Evolutionary conservation across 2,329 filamentous ascomycete species (phyloP).

Genomic region (Aurifilum marmelostoma): DNA sequence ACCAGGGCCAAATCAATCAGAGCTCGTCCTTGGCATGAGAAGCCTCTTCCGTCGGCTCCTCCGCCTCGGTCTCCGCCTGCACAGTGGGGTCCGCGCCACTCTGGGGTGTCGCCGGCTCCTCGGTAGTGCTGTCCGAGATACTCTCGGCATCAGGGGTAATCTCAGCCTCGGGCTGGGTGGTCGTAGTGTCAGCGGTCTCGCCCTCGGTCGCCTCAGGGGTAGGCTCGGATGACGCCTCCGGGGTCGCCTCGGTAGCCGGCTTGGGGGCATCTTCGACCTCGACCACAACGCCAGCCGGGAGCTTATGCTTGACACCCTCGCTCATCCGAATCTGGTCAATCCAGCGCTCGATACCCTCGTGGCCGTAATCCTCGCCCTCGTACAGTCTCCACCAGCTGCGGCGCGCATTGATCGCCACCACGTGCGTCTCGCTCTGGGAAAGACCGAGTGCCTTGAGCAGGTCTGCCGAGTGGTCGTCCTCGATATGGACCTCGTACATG

Average conservation of each 20-base stretch:
- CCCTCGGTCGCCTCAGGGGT: slow-evolving; percentile 33
- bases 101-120: slow-evolving; percentile 34
- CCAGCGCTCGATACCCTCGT: slow-evolving; percentile 75
- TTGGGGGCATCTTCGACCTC: slow-evolving; percentile 41
- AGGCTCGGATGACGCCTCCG: slow-evolving; percentile 44
- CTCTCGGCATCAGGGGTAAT: slow-evolving; percentile 26
- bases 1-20: slow-evolving; percentile 7
- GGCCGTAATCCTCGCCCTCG: slow-evolving; percentile 58
- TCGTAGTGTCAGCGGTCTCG: slow-evolving; percentile 32
- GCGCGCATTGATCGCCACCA: slow-evolving; percentile 84
- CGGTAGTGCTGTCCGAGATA: slow-evolving; percentile 23
- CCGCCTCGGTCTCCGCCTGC: slow-evolving; percentile 23
- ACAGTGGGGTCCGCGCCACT: slow-evolving; percentile 38
- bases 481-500: slow-evolving; percentile 73
- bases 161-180: slow-evolving; percentile 31
- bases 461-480: slow-evolving; percentile 58
- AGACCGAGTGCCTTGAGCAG: slow-evolving; percentile 68
- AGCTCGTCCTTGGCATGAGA: slow-evolving; percentile 25
- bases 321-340: slow-evolving; percentile 90
- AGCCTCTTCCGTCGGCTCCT: slow-evolving; percentile 22
- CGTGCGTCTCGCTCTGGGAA: slow-evolving; percentile 58
- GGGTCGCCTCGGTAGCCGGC: slow-evolving; percentile 46
- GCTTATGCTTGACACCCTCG: slow-evolving; percentile 77
- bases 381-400: slow-evolving; percentile 85
- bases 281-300: slow-evolving; percentile 63